phyloP scores from a whole-genome alignment of 306 rosid species.

The Malus asiatica region DNA sequence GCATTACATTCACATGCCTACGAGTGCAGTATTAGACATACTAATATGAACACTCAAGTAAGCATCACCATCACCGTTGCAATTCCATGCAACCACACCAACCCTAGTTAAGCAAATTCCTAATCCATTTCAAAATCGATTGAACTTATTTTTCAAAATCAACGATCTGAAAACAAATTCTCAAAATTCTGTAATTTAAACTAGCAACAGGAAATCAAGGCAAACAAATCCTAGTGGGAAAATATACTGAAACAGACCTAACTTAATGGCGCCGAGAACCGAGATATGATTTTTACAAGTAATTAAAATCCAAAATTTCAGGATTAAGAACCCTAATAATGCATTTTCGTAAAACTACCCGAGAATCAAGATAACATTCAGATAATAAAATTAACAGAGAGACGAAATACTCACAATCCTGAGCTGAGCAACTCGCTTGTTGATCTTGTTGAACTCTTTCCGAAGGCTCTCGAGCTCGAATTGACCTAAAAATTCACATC shows the following conservation, averaged over 20 bases:
- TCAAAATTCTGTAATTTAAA: neutral
- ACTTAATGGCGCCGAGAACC: neutral
- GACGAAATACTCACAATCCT: constrained; percentile 36
- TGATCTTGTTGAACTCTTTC: constrained; percentile 71
- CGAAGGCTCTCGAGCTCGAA: constrained; percentile 68
- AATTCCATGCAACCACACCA: neutral
- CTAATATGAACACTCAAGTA: neutral
- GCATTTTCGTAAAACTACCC: neutral
- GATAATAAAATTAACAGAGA: neutral
- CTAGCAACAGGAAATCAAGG: neutral
- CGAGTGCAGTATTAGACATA: neutral
- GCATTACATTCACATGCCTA: neutral
- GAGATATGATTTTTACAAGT: neutral
- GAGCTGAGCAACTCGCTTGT: constrained; percentile 61
- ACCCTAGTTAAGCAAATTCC: neutral
- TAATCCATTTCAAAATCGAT: neutral
- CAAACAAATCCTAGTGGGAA: neutral
- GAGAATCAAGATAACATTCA: neutral
- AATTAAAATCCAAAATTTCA: neutral
- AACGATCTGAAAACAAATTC: neutral
- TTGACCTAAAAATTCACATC: constrained; percentile 33
- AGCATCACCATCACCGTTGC: neutral
- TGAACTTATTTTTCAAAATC: no score
- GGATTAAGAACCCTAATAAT: neutral
- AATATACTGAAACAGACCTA: neutral